Conservation (phyloP, 345 rosid genomes). For the Gossypium australe region DNA sequence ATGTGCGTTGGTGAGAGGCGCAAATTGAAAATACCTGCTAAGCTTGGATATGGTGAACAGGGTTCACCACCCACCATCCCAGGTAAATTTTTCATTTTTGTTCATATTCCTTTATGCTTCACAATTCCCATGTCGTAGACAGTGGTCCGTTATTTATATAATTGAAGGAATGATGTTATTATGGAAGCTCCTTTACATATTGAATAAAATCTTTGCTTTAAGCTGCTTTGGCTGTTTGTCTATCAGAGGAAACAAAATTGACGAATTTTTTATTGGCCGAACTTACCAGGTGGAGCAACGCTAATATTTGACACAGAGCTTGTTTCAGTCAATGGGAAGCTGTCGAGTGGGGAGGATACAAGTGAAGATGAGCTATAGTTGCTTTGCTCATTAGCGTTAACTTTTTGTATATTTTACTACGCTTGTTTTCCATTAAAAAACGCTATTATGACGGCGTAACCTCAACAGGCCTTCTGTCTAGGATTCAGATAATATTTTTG, state of each 20-base stretch:
- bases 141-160: not conserved
- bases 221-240: not conserved
- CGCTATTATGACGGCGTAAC: not conserved
- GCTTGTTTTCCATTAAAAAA: not conserved
- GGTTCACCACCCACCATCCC: slow-evolving; percentile 94
- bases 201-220: not conserved
- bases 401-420: not conserved
- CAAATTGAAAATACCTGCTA: slow-evolving; percentile 86
- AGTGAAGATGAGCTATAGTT: slow-evolving; percentile 20
- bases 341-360: slow-evolving; percentile 30
- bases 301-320: slow-evolving; percentile 87
- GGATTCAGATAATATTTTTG: not conserved
- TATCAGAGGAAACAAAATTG: not conserved
- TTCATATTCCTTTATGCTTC: not conserved
- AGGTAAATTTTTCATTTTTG: slow-evolving; percentile 32
- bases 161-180: not conserved
- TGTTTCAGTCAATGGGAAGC: slow-evolving; percentile 70
- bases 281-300: slow-evolving; percentile 80
- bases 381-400: not conserved
- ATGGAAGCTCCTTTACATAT: not conserved
- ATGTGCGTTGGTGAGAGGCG: slow-evolving; percentile 88
- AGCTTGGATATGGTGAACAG: slow-evolving; percentile 81
- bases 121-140: not conserved
- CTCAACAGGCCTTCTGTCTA: not conserved
- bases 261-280: not conserved